Conservation (phyloP, 306 rosid genomes). For the Acacia crassicarpa region DNA sequence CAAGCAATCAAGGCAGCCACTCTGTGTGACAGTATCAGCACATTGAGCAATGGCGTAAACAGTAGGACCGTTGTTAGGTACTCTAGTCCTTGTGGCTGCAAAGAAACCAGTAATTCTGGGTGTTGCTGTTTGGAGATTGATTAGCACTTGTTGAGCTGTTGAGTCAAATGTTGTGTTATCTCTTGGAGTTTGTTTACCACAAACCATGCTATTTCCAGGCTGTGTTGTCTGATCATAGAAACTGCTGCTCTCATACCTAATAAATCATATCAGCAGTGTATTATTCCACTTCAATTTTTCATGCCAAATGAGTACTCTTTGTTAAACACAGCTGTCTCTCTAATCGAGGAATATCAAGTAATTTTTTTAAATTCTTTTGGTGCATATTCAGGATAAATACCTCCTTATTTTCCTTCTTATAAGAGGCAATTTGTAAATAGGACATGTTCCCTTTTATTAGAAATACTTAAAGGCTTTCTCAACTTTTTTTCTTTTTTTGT, state of each 20-base stretch:
- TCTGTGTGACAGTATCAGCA: constrained; percentile 21
- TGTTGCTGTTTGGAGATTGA: constrained; percentile 1
- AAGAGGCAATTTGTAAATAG: too few relatives aligned
- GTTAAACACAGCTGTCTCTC: too few relatives aligned
- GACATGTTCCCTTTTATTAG: too few relatives aligned
- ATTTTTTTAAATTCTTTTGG: too few relatives aligned
- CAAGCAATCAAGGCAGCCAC: constrained; percentile 44
- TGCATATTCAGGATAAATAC: too few relatives aligned
- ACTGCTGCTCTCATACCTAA: constrained; percentile 44
- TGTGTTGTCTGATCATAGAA: constrained; percentile 41
- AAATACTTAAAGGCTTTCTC: too few relatives aligned
- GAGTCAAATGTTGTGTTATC: constrained; percentile 27
- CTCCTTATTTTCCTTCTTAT: too few relatives aligned
- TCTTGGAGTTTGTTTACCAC: constrained; percentile 30
- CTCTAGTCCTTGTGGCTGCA: constrained; percentile 29
- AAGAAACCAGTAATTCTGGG: constrained; percentile 33
- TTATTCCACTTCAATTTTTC: too few relatives aligned
- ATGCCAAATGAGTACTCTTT: too few relatives aligned
- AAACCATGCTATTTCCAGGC: constrained; percentile 31
- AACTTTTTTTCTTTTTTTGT: too few relatives aligned
- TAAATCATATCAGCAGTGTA: not conserved
- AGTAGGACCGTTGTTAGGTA: not conserved
- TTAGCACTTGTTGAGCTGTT: constrained; percentile 1
- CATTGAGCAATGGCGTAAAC: constrained; percentile 50
- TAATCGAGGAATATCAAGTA: too few relatives aligned